phyloP scores from a whole-genome alignment of 176 grass and related monocot genomes.

The Neostapfia colusana region DNA sequence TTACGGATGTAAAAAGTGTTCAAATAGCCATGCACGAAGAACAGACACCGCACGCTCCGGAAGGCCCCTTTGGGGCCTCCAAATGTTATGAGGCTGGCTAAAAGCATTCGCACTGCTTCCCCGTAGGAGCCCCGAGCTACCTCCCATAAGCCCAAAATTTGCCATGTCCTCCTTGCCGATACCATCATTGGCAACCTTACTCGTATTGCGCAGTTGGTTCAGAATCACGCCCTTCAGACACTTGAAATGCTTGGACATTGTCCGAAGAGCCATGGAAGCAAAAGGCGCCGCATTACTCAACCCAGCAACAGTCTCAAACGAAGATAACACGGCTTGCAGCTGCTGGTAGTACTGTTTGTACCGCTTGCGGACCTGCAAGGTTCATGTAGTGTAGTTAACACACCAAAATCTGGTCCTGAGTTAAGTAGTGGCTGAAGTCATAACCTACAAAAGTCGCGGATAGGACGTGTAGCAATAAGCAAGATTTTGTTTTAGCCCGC shows the following conservation, averaged over 20 bases:
- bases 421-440: neutral
- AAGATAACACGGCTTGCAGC: slow-evolving; percentile 65
- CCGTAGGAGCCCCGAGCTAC: slow-evolving; percentile 42
- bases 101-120: slow-evolving; percentile 48
- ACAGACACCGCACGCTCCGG: slow-evolving; percentile 90
- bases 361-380: slow-evolving; percentile 71
- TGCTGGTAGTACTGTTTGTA: slow-evolving; percentile 92
- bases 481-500: neutral
- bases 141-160: slow-evolving; percentile 57
- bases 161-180: slow-evolving; percentile 54
- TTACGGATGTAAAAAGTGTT: slow-evolving; percentile 99
- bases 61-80: slow-evolving; percentile 94
- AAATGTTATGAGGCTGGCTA: slow-evolving; percentile 69
- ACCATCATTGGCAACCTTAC: slow-evolving; percentile 52
- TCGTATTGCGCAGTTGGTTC: slow-evolving; percentile 60
- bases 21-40: slow-evolving; percentile 93
- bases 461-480: neutral
- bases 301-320: slow-evolving; percentile 73
- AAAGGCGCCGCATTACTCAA: slow-evolving; percentile 74
- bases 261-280: slow-evolving; percentile 61
- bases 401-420: too few species aligned
- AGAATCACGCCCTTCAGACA: slow-evolving; percentile 66
- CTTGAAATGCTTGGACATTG: slow-evolving; percentile 88
- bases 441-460: slow-evolving; percentile 16
- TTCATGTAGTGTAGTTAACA: neutral